Percentiles rank a stretch among this genome's conserved stretches.
Conservation (phyloP, 306 rosid species). For the Clitoria ternatea region DNA sequence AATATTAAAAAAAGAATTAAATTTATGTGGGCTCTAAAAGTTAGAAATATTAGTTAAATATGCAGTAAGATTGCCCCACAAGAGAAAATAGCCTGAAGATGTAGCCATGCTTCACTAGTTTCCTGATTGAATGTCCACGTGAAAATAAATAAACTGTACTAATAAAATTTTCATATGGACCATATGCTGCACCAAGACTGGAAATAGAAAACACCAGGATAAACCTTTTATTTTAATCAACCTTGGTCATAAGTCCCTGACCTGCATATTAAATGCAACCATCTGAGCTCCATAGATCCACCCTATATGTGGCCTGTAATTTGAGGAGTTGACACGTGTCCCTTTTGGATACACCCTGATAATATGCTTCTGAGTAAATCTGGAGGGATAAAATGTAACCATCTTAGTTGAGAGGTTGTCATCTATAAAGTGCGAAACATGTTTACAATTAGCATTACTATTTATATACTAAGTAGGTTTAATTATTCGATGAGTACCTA, state of each 20-base stretch:
- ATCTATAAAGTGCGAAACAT: not conserved
- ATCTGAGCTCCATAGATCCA: constrained; percentile 96
- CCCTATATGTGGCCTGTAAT: constrained; percentile 78
- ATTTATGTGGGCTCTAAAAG: not conserved
- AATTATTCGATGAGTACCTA: constrained; percentile 38
- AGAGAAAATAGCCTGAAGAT: not conserved
- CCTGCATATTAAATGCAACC: constrained; percentile 99
- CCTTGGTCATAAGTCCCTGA: constrained; percentile 27
- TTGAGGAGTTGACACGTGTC: constrained; percentile 69
- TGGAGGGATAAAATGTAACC: constrained; percentile 31
- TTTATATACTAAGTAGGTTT: not conserved
- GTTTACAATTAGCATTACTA: not conserved
- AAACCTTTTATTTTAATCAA: constrained; percentile 12
- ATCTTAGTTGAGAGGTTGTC: constrained; percentile 17
- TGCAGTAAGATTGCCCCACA: constrained; percentile 3
- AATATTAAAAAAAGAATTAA: not conserved
- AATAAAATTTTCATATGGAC: not conserved
- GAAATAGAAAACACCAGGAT: not conserved
- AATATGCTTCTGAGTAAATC: constrained; percentile 77
- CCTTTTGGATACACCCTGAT: constrained; percentile 88
- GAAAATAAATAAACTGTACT: not conserved
- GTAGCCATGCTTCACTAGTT: not conserved
- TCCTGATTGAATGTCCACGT: not conserved
- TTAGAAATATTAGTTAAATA: not conserved
- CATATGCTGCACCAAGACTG: not conserved